Percentiles rank a stretch among this genome's conserved stretches.
phyloP scores from a whole-genome alignment of 495 filamentous ascomycete genomes.

The Aspergillus egyptiacus region DNA sequence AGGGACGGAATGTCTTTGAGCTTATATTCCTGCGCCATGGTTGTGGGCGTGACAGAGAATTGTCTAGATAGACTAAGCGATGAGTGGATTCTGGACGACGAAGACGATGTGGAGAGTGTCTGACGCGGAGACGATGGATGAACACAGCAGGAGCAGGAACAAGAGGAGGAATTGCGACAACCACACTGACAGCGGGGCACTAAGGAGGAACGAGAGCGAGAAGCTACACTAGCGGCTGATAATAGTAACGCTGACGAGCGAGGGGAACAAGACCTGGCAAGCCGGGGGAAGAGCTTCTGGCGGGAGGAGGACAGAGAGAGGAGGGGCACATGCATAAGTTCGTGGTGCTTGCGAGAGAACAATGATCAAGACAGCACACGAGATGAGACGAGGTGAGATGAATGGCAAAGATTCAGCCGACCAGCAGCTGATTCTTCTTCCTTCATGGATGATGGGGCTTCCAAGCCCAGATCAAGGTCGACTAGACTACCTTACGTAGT shows the following conservation, averaged over 20 bases:
- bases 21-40: constrained; percentile 71
- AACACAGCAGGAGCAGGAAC: constrained; percentile 22
- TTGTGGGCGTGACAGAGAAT: constrained; percentile 13
- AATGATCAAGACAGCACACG: neutral
- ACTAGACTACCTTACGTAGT: too few species aligned
- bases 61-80: too few species aligned
- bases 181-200: constrained; percentile 20
- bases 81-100: too few species aligned
- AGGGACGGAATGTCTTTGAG: constrained; percentile 72
- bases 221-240: neutral
- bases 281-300: constrained; percentile 13
- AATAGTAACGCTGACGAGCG: constrained; percentile 7
- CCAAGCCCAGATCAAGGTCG: too few species aligned
- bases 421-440: neutral
- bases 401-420: neutral
- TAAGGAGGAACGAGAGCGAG: constrained; percentile 7
- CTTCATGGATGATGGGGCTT: neutral
- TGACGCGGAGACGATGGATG: constrained; percentile 14
- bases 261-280: constrained; percentile 1
- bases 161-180: constrained; percentile 19
- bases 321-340: constrained; percentile 21
- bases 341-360: neutral
- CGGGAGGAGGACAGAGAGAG: constrained; percentile 15
- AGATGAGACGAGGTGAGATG: neutral
- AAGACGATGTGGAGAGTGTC: neutral